Percentiles rank a stretch among this genome's conserved stretches.
Conservation (phyloP, 1,284 basidiomycete genomes). For the Leccinum huronense region DNA sequence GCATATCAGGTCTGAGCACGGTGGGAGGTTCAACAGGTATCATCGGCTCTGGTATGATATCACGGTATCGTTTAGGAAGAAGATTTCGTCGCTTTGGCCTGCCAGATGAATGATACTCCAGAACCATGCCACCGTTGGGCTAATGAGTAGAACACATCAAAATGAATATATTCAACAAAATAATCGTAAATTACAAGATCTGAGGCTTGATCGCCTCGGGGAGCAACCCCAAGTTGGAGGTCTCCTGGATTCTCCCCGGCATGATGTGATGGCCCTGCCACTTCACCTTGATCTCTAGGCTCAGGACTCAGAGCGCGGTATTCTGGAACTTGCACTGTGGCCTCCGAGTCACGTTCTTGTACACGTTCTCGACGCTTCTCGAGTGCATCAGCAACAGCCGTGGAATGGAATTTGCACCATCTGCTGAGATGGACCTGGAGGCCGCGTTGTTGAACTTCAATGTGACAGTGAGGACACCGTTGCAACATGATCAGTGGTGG, state of each 20-base stretch:
- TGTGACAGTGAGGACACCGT: neutral
- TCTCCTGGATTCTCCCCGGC: no score
- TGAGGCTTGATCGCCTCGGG: no score
- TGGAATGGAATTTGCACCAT: neutral
- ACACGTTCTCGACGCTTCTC: neutral
- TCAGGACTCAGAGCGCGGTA: no score
- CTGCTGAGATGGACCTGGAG: neutral
- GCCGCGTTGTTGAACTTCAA: neutral
- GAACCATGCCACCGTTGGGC: neutral
- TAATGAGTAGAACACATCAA: neutral
- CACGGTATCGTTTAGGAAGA: neutral
- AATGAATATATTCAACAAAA: no score
- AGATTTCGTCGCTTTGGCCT: neutral
- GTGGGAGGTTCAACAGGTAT: neutral
- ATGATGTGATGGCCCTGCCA: neutral
- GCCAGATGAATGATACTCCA: neutral
- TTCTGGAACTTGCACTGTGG: neutral
- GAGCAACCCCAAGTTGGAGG: no score
- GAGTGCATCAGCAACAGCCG: neutral
- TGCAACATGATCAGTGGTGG: neutral
- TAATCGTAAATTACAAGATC: no score
- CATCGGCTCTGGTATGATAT: neutral
- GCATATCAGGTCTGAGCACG: neutral
- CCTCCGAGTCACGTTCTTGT: neutral
- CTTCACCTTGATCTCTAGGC: neutral